Evolutionary conservation across 768 basidiomycete genomes (phyloP), one percentile per base, ranked within the genome.

Genomic region (Calvatia gigantea): DNA sequence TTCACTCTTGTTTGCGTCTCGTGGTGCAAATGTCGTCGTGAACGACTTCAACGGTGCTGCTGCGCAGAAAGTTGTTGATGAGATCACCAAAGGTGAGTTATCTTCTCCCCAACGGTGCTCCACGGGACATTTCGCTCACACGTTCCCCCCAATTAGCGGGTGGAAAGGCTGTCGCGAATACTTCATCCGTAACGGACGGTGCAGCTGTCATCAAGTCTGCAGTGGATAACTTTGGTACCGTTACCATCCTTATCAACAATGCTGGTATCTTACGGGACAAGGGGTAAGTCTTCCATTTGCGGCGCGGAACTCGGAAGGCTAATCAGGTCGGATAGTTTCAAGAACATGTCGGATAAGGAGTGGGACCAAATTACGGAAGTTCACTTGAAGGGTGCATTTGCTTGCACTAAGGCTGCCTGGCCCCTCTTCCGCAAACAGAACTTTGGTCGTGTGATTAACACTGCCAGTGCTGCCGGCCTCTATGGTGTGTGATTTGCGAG

Each of bases 401-500:
- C 92, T 6, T 94, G 92, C 69, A 89, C 91, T 31, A 96, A 94
- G 69, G 95, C 97, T 35, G 94, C 84, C 31, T 99, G 97, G 97
- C 93, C 94, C 11, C 74, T 90, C 65, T 96, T 99, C 79, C 82
- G 94, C 61, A 92, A 90, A 63, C 93, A 95, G 69, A 89, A 94
- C 75, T 98, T 91, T 61, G 97, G 97, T 4, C 86, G 95, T 53
- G 79, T 99, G 58, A 79, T 99, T 64, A 99, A 97, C 73, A 94
- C 91, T n/a, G 77, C 94, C 21, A 94, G 92, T 63, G 92, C 96
- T 23, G 94, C 96, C 57, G 96, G 96, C 5, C 73, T 98, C 31
- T 96, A 95, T 64, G 94, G 91, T 90, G 54, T 35, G 81, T 67
- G 25, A 27, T 58, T 35, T 48, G 25, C 12, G 17, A 2, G 35